A percentile compares a stretch with the other conserved stretches of the same genome.
Conservation (phyloP, 495 filamentous ascomycete species). For the Cercophora sp. region DNA sequence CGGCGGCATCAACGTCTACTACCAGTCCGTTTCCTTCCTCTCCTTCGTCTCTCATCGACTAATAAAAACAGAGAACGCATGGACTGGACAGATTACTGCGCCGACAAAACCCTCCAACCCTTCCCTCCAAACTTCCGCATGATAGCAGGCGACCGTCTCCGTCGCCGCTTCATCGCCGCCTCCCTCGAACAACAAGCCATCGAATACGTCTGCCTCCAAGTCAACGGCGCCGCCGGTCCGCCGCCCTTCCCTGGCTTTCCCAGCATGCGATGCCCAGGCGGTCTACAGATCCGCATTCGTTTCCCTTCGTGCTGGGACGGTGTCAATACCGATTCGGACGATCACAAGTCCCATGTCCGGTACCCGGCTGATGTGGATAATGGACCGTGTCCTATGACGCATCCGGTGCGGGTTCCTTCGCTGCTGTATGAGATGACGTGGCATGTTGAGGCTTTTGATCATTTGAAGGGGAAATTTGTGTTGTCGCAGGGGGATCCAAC, state of each 20-base stretch:
- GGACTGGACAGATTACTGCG: slow-evolving; percentile 13
- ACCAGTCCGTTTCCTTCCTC: slow-evolving; percentile 8
- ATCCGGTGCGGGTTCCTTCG: slow-evolving; percentile 54
- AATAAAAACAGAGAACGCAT: slow-evolving; percentile 39
- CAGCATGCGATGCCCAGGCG: slow-evolving; percentile 52
- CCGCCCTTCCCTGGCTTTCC: slow-evolving; percentile 29
- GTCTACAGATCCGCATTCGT: slow-evolving; percentile 65
- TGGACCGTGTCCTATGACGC: slow-evolving; percentile 49
- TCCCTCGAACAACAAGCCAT: slow-evolving; percentile 41
- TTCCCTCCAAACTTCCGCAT: slow-evolving; percentile 66
- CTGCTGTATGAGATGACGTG: slow-evolving; percentile 64
- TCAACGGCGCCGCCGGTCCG: slow-evolving; percentile 38
- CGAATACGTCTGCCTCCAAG: slow-evolving; percentile 45
- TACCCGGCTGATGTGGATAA: slow-evolving; percentile 48
- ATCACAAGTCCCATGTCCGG: slow-evolving; percentile 56
- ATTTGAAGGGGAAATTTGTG: slow-evolving; percentile 54
- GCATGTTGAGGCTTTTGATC: slow-evolving; percentile 49
- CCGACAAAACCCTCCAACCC: slow-evolving; percentile 47
- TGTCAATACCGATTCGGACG: slow-evolving; percentile 45
- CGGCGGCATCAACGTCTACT: slow-evolving; percentile 38
- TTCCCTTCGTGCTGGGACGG: slow-evolving; percentile 82
- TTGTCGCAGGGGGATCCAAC: slow-evolving; percentile 42
- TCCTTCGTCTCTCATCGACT: not conserved
- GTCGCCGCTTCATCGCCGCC: slow-evolving; percentile 37
- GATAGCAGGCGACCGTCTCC: slow-evolving; percentile 55